Percentiles rank a stretch among this genome's conserved stretches.
These are phyloP conservation scores for Endoconidiophora polonica DNA, from an alignment of 2,329 filamentous ascomycete genomes.

Conservation along the genomic window DNA sequence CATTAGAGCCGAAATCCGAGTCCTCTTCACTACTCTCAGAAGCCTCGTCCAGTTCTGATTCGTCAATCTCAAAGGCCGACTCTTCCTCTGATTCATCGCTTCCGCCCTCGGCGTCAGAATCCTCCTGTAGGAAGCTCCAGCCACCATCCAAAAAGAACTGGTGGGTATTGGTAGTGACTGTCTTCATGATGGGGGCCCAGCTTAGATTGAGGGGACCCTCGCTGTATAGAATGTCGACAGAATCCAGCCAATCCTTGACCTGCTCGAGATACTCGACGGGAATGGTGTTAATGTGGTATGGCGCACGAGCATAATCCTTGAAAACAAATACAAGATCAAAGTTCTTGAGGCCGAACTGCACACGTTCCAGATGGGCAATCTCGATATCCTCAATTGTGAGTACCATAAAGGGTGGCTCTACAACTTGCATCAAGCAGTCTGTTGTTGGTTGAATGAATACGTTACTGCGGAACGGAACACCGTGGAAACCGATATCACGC, in stretches of 20 bases:
- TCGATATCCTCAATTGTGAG: conserved; percentile 92
- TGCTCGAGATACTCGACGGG: conserved; percentile 87
- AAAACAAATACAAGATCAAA: conserved; percentile 98
- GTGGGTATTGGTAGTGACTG: conserved; percentile 82
- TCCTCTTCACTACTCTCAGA: conserved; percentile 66
- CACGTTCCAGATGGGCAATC: conserved; percentile 86
- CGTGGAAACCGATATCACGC: conserved; percentile 88
- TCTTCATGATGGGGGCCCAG: conserved; percentile 99
- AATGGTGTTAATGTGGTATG: conserved; percentile 93
- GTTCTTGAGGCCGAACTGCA: conserved; percentile 93
- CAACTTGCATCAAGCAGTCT: conserved; percentile 90
- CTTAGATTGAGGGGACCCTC: conserved; percentile 96
- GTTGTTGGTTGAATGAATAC: conserved; percentile 93
- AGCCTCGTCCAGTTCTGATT: conserved; percentile 69
- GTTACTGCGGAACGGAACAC: conserved; percentile 88
- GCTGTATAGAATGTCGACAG: conserved; percentile 81
- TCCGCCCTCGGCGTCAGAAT: conserved; percentile 69
- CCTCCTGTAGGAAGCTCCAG: conserved; percentile 80
- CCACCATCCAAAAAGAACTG: conserved; percentile 90
- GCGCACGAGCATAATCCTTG: conserved; percentile 85
- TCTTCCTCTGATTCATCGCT: conserved; percentile 65
- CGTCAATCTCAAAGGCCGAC: conserved; percentile 78
- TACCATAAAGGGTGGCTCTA: conserved; percentile 92
- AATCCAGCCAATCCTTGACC: conserved; percentile 96
- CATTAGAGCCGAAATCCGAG: conserved; percentile 85